Percentiles rank a stretch among this genome's conserved stretches.
phyloP scores from a whole-genome alignment of 345 rosid genomes.

The Aegle marmelos region DNA sequence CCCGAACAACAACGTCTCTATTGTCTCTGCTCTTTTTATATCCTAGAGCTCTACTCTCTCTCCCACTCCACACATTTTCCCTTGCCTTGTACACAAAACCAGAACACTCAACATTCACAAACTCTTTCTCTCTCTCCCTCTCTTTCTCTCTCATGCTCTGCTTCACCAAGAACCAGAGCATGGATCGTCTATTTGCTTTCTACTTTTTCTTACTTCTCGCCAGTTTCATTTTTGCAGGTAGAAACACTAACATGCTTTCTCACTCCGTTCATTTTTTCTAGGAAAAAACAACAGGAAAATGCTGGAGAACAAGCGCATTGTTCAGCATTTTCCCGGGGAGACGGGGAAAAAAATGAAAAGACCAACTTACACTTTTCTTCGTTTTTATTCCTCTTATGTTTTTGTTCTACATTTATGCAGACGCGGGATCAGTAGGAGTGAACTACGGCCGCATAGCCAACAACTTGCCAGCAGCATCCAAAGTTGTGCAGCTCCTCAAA shows the following conservation, averaged over 20 bases:
- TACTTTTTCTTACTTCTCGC: slow-evolving; percentile 4
- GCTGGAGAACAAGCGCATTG: background rate
- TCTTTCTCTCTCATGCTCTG: background rate
- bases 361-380: background rate
- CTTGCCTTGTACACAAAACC: background rate
- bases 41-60: background rate
- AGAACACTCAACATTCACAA: background rate
- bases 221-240: slow-evolving; percentile 30
- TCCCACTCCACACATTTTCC: background rate
- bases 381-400: background rate
- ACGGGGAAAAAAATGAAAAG: background rate
- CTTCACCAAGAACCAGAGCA: slow-evolving; percentile 10
- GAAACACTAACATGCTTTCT: background rate
- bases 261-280: background rate
- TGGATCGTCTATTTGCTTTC: slow-evolving; percentile 20
- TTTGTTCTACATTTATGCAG: slow-evolving; percentile 31
- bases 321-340: background rate
- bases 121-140: no score
- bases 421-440: slow-evolving; percentile 77
- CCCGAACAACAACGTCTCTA: background rate
- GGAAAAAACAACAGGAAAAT: background rate
- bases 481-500: slow-evolving; percentile 67
- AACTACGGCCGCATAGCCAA: slow-evolving; percentile 88
- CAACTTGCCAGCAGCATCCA: slow-evolving; percentile 71
- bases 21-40: background rate